Conservation (phyloP, 768 basidiomycete species). For the Mycena amicta region DNA sequence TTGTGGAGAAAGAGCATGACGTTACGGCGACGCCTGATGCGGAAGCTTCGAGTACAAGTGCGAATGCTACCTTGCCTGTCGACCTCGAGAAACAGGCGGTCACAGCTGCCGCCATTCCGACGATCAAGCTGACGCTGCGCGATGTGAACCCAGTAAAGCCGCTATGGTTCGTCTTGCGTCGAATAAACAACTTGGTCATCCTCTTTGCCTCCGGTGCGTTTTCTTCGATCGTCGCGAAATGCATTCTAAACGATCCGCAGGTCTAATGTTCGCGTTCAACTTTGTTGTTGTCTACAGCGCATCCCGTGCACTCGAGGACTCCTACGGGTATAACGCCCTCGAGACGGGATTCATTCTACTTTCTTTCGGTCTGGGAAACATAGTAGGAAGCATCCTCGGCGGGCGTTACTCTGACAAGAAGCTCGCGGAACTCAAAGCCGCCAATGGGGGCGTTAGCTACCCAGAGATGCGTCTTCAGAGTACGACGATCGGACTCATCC, state of each 20-base stretch:
- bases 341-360: constrained; percentile 78
- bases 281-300: constrained; percentile 77
- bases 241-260: constrained; percentile 34
- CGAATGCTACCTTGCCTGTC: not conserved
- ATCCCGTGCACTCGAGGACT: constrained; percentile 62
- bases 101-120: constrained; percentile 21
- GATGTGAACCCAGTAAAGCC: constrained; percentile 80
- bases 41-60: too few relatives aligned
- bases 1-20: constrained; percentile 6
- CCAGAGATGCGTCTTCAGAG: constrained; percentile 83
- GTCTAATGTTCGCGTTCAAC: constrained; percentile 68
- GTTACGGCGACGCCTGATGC: not conserved
- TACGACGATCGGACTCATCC: constrained; percentile 55
- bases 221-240: not conserved
- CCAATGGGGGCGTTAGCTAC: constrained; percentile 44
- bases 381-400: constrained; percentile 46
- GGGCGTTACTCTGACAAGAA: constrained; percentile 49
- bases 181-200: constrained; percentile 68
- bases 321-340: constrained; percentile 70
- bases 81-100: constrained; percentile 31
- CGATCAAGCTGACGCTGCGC: constrained; percentile 55
- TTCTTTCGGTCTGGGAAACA: constrained; percentile 47
- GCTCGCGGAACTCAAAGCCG: constrained; percentile 38
- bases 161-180: constrained; percentile 56
- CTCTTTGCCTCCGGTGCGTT: constrained; percentile 64